Conservation (phyloP, 1,284 basidiomycete species). For the Apiotrichum sp. region DNA sequence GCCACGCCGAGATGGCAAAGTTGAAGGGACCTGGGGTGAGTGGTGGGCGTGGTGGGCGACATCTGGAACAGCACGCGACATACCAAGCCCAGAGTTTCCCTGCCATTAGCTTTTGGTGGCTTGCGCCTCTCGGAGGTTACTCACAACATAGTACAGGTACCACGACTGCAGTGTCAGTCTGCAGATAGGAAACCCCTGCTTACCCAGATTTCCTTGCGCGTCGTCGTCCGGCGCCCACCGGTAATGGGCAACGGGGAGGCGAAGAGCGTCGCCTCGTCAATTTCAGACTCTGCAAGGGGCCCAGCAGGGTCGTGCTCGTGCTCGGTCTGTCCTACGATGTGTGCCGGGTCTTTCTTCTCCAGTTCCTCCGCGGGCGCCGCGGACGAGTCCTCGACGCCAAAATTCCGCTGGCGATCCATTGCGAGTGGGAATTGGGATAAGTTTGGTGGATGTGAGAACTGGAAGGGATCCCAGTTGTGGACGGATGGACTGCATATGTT, state of each 20-base stretch:
- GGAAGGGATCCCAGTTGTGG: too few species aligned
- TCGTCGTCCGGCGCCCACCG: constrained; percentile 34
- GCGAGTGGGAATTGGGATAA: too few species aligned
- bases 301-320: too few species aligned
- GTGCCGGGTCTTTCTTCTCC: too few species aligned
- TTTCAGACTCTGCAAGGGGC: too few species aligned
- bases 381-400: too few species aligned
- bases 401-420: too few species aligned
- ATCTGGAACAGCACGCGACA: constrained; percentile 1
- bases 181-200: constrained; percentile 1
- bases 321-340: too few species aligned
- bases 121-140: not conserved
- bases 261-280: constrained; percentile 36
- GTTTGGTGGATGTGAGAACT: too few species aligned
- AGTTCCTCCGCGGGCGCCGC: too few species aligned
- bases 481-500: too few species aligned
- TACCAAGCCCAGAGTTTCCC: constrained; percentile 40
- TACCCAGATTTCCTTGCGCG: constrained; percentile 38
- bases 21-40: constrained; percentile 36
- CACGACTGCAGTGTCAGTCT: constrained; percentile 22
- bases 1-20: constrained; percentile 42
- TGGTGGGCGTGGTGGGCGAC: not conserved
- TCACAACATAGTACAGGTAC: constrained; percentile 37
- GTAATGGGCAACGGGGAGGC: constrained; percentile 36
- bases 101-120: not conserved